Base-by-base conservation (phyloP, 257 asterid genomes). In the Jasminum sambac region DNA sequence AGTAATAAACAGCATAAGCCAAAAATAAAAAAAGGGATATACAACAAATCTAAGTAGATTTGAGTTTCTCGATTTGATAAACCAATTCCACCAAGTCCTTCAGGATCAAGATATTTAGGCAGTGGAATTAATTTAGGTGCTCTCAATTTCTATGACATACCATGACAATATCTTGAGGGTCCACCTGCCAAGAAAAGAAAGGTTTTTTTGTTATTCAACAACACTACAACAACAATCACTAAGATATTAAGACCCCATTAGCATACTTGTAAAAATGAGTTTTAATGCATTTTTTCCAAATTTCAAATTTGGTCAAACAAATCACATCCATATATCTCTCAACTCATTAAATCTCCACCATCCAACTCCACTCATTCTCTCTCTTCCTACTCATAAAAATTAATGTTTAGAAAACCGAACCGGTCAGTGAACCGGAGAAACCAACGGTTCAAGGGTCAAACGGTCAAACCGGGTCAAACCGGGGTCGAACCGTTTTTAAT, bases 131-230 rank as follows among this genome's bases (percentile, higher is more conserved):
- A n/a, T 50, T 50, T 6, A 8, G n/a, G 10, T 11, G 62, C 1
- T 1, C 30, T 16, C 11, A 67, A 9, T 48, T 26, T 8, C 48
- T 40, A 48, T 48, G 72, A 42, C 63, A 14, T 67, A 67, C 72
- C 72, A 48, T 67, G 72, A 48, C 72, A 25, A 67, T 48, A 48
- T 67, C 62, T 63, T 67, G 72, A 48, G 72, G 72, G 44, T 46
- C 72, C 26, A 67, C 72, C 72, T 67, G 46, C 72, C 72, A 67
- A 46, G 40, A 26, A 34, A 67, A 67, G 12, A 6, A 67, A 1
- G 11, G 17, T 17, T 19, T 30, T 30, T 24, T 46, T 30, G 72
- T 48, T n/a, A 46, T 21, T 42, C 40, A 23, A 66, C 36, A 30
- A 30, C 36, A 30, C 36, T 30, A 30, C n/a, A 25, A 9, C 44